Evolutionary conservation across 2,329 filamentous ascomycete genomes (phyloP), one percentile per base, ranked within the genome.

Genomic region (Pseudonectria foliicola): DNA sequence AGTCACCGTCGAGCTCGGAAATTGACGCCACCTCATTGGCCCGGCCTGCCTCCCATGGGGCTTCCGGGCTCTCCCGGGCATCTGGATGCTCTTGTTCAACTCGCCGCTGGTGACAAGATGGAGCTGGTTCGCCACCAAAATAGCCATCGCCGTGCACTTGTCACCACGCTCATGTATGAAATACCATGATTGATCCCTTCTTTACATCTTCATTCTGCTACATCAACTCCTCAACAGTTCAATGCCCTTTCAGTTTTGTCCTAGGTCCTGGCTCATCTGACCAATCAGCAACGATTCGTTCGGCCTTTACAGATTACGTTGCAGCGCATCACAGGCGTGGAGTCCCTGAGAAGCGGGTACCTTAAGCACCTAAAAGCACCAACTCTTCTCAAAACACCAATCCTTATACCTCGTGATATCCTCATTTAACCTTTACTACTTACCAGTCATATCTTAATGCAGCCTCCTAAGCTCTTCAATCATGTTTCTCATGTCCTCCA

Each of bases 381-480:
- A n/a, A n/a, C n/a, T n/a, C n/a, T n/a, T n/a, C n/a, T n/a, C n/a
- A 21, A 21, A 21, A 21, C 18, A 21, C 18, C 18, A 21, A 21
- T 21, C n/a, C n/a, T n/a, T n/a, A n/a, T n/a, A n/a, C n/a, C n/a
- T n/a, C n/a, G n/a, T n/a, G n/a, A n/a, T n/a, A n/a, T n/a, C n/a
- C n/a, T n/a, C n/a, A n/a, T n/a, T n/a, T n/a, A n/a, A n/a, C n/a
- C n/a, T n/a, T n/a, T n/a, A n/a, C n/a, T n/a, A n/a, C n/a, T n/a
- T n/a, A n/a, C n/a, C n/a, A n/a, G n/a, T n/a, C n/a, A n/a, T n/a
- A n/a, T 23, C 7, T 61, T 53, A 82, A 57, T 81, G 77, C 59
- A 82, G 63, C 41, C 75, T 64, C 55, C 73, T 74, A 39, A 84
- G 54, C 50, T 78, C 74, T 50, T 82, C 78, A 3, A 83, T 65